Conservation (phyloP, 2,329 filamentous ascomycete species). For the Ceratocystis lukuohia region DNA sequence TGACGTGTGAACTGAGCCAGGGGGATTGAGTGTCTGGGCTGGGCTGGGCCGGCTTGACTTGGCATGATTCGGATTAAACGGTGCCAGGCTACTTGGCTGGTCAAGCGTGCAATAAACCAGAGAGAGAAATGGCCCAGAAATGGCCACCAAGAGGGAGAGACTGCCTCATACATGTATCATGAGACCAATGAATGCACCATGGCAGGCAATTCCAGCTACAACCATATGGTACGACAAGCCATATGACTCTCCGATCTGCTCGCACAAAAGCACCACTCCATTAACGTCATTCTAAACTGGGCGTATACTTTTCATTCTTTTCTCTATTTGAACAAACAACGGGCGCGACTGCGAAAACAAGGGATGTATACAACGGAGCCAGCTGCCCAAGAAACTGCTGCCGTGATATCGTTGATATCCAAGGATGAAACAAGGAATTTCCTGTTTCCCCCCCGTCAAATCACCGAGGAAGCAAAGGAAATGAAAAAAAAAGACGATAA, state of each 20-base stretch:
- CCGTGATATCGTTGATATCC: conserved; percentile 14
- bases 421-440: neutral
- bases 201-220: neutral
- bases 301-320: neutral
- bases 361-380: neutral
- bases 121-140: neutral
- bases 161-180: neutral
- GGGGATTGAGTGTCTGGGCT: neutral
- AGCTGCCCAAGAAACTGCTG: conserved; percentile 3
- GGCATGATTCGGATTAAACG: neutral
- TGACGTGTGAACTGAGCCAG: neutral
- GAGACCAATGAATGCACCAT: neutral
- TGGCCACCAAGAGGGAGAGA: neutral
- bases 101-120: neutral
- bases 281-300: neutral
- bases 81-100: neutral
- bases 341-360: neutral
- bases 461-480: neutral
- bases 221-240: neutral
- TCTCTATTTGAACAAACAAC: conserved; percentile 2
- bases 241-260: neutral
- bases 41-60: neutral
- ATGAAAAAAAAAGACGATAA: neutral
- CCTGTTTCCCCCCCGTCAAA: neutral
- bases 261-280: neutral